Evolutionary conservation across 345 rosid species (phyloP), one percentile per base, ranked within the genome.

Genomic region (Euphorbia lathyris): DNA sequence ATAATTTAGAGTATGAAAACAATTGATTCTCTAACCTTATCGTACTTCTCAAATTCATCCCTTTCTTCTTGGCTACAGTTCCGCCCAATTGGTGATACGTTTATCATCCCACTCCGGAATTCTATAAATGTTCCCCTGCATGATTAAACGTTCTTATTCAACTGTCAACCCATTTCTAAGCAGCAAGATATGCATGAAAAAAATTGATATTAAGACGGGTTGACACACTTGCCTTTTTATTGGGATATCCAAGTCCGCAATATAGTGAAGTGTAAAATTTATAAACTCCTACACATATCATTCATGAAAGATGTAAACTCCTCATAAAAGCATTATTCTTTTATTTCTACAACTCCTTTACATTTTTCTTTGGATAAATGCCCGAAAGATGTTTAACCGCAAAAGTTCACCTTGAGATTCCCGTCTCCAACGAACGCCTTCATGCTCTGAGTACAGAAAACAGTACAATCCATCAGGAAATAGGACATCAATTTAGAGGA

Each of bases 31-130:
- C 69, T 51, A 74, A 90, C 98, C 97, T 95, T 86, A 85, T 95
- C 99, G 76, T 88, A 95, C 82, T 81, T 90, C 76, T 89, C 99
- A 59, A 90, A 95, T 67, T 95, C 98, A 7, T 88, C 99, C 78
- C 99, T 90, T 86, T 95, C 99, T 84, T 95, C 97, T 79, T 90
- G 99, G 87, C 96, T 95, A 86, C 99, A 95, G 83, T 95, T 95
- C 60, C 94, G 88, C 50, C 99, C 98, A 75, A 95, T 95, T 26
- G 99, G 99, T 66, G 97, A 95, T 67, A 95, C 92, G 74, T 95
- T 95, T 74, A 95, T 73, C 99, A 95, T 95, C 42, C 99, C 99
- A 81, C 85, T 95, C 50, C 98, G 87, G 83, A 95, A 95, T 76
- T 95, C 99, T 56, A 95, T 88, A 71, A 95, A 95, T 65, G 99